A percentile compares a stretch with the other conserved stretches of the same genome.
Evolutionary conservation across 1,284 basidiomycete species (phyloP).

Genomic region (Ustilago shanxiensis): DNA sequence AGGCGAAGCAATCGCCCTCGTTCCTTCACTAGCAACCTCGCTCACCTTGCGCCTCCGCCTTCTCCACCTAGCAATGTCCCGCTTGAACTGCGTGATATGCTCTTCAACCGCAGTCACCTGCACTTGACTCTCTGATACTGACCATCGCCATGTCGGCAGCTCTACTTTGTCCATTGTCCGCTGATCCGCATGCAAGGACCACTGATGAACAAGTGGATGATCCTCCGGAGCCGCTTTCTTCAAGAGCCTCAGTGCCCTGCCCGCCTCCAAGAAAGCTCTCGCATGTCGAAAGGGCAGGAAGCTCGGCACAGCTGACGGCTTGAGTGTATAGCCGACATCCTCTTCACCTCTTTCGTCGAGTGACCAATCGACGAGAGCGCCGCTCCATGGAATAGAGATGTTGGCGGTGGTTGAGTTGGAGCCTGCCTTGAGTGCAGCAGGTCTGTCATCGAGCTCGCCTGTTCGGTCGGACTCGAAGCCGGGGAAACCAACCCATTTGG

Average conservation of each 20-base stretch:
- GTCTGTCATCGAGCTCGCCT: conserved; percentile 38
- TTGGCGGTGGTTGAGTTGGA: conserved; percentile 4
- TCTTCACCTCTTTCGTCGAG: conserved; percentile 55
- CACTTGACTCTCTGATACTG: conserved; percentile 8
- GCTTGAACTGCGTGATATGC: conserved; percentile 34
- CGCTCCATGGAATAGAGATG: conserved; percentile 47
- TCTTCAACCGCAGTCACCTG: conserved; percentile 23
- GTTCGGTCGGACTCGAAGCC: conserved; percentile 40
- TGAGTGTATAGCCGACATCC: conserved; percentile 56
- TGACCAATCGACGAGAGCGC: conserved; percentile 53
- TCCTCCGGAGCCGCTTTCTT: conserved; percentile 54
- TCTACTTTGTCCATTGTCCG: neutral
- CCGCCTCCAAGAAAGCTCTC: conserved; percentile 53
- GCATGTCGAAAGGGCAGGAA: conserved; percentile 48
- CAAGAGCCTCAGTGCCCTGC: conserved; percentile 52
- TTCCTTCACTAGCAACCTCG: neutral
- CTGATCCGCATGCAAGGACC: conserved; percentile 18
- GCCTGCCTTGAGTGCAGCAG: conserved; percentile 7
- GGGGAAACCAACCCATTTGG: conserved; percentile 57
- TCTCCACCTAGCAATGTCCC: conserved; percentile 43
- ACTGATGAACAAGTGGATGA: conserved; percentile 53
- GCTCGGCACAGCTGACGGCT: conserved; percentile 49
- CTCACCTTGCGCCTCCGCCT: conserved; percentile 26
- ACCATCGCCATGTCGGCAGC: conserved; percentile 53
- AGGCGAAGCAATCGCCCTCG: conserved; percentile 12